These are phyloP conservation scores for Flaveria sonorensis DNA, from an alignment of 129 eudicot genomes.

Conservation along the genomic window DNA sequence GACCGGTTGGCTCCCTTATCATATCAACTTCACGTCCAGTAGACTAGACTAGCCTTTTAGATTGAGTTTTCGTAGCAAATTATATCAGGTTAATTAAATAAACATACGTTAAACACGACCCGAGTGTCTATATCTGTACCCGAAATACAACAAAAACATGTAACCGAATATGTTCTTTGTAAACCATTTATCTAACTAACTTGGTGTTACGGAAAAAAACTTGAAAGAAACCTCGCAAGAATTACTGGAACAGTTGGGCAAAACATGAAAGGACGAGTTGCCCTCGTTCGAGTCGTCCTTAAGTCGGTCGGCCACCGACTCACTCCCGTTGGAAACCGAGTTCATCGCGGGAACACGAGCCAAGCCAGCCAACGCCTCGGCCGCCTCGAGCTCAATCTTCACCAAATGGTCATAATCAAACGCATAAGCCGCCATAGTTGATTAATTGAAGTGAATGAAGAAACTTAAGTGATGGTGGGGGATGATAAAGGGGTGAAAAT, in stretches of 20 bases:
- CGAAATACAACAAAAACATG: no score
- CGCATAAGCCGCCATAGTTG: background rate
- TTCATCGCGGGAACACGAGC: slow-evolving; percentile 31
- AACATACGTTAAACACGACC: no score
- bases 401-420: slow-evolving; percentile 32
- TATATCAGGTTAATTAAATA: no score
- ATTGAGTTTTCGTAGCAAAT: no score
- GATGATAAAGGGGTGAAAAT: no score
- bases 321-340: slow-evolving; percentile 26
- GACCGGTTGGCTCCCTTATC: no score
- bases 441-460: background rate
- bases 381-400: slow-evolving; percentile 68
- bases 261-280: slow-evolving; percentile 9
- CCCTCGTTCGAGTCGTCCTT: slow-evolving; percentile 21
- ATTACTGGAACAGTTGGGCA: slow-evolving; percentile 9
- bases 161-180: no score
- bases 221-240: slow-evolving; percentile 28
- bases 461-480: background rate
- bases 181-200: no score
- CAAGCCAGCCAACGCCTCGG: slow-evolving; percentile 68
- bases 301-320: slow-evolving; percentile 23
- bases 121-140: no score
- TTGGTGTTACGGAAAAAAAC: no score
- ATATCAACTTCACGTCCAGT: no score
- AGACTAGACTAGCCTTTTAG: no score